Evolutionary conservation across 176 grass and related monocot genomes (phyloP).

Genomic region (Oropetium thomaeum): DNA sequence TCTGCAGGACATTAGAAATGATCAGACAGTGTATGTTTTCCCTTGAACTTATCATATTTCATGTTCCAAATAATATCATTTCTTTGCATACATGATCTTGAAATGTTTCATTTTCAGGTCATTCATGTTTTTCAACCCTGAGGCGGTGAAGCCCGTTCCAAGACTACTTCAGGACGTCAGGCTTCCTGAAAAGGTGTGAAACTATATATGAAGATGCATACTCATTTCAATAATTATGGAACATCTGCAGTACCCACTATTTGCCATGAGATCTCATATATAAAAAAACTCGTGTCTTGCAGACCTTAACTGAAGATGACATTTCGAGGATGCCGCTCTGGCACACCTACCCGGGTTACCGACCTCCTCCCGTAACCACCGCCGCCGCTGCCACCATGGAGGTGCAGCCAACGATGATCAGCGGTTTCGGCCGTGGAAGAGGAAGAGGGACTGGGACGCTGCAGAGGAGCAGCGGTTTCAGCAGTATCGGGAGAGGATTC

Average conservation of each 20-base stretch:
- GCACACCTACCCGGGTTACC: constrained; percentile 27
- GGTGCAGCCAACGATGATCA: neutral
- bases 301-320: constrained; percentile 32
- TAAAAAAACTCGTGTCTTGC: neutral
- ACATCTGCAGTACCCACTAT: neutral
- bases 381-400: neutral
- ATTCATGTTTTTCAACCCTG: constrained; percentile 33
- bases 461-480: neutral
- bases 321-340: constrained; percentile 15
- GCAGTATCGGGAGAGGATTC: neutral
- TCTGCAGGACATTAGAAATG: constrained; percentile 23
- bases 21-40: constrained; percentile 29
- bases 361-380: neutral
- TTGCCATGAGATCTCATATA: neutral
- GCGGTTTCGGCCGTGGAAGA: neutral
- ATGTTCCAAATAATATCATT: neutral
- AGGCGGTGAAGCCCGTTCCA: neutral
- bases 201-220: no score
- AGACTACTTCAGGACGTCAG: constrained; percentile 25
- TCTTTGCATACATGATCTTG: neutral
- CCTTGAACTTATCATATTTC: neutral
- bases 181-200: constrained; percentile 35
- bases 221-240: neutral
- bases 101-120: constrained; percentile 35
- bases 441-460: neutral